Evolutionary conservation across 495 filamentous ascomycete genomes (phyloP), one percentile per base, ranked within the genome.

Genomic region (Cenococcum geophilum): DNA sequence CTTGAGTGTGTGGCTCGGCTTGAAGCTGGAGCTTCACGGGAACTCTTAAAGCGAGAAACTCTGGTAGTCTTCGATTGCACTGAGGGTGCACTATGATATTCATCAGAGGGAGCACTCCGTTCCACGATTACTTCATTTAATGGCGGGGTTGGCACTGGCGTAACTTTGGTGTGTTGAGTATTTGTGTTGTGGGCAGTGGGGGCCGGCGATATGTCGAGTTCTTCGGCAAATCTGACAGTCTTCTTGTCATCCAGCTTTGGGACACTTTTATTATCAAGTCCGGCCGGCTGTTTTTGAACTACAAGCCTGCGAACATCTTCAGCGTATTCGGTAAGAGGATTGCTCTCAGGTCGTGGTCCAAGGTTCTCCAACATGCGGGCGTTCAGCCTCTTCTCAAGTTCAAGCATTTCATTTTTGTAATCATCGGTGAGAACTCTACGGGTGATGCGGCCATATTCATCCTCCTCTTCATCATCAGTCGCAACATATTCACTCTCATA

Each of bases 201-300:
- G 18, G 62, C 59, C 27, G 65, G 65, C 36, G 73, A 68, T 27
- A 95, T 87, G 68, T 96, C 87, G 47, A 95, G 79, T 22, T 83
- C 79, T 23, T 84, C 68, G 3, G 91, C 86, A 72, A 95, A 96
- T 54, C 81, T 76, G 8, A 95, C 89, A 25, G 82, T 83, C 74
- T 88, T 89, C 23, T 40, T 49, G 16, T 37, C 45, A 1, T 45
- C 58, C 3, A 53, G 5, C 21, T 18, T 12, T 27, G 52, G 32
- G 5, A 52, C 53, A 0, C 20, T 8, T 1, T 18, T 56, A 36
- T 40, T 37, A 52, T 27, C 47, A 32, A 36, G 57, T 20, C 23
- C 5, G 2, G 58, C 62, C 11, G 18, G 49, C 57, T 35, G 25
- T 23, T 57, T 58, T 25, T 55, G 57, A 11, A 71, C 61, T 4